A percentile compares a stretch with the other conserved stretches of the same genome.
phyloP scores from a whole-genome alignment of 176 grass and related monocot genomes.

The Cenchrus purpureus region DNA sequence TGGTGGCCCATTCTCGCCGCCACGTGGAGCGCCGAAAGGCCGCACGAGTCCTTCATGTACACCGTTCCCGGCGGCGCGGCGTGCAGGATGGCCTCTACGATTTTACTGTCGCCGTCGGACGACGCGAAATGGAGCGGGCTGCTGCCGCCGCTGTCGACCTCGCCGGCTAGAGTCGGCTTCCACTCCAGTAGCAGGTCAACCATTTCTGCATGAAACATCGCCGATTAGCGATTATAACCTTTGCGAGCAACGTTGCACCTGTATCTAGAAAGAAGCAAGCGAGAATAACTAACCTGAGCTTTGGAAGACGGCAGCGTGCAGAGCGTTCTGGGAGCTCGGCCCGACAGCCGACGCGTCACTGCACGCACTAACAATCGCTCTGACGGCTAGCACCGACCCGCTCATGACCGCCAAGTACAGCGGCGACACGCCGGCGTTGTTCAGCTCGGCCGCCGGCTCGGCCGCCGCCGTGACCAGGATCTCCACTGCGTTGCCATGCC shows the following conservation, averaged over 20 bases:
- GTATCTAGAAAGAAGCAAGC: too few relatives aligned
- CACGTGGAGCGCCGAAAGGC: slow-evolving; percentile 26
- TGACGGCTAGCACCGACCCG: neutral
- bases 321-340: neutral
- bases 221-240: too few relatives aligned
- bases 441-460: neutral
- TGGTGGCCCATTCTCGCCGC: slow-evolving; percentile 40
- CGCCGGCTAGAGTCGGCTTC: neutral
- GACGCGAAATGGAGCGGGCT: slow-evolving; percentile 35
- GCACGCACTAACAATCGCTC: neutral
- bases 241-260: too few relatives aligned
- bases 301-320: slow-evolving; percentile 20
- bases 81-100: neutral
- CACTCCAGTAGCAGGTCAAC: neutral
- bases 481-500: neutral
- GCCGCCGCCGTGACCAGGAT: neutral
- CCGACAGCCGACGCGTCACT: neutral
- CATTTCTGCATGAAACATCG: slow-evolving; percentile 7
- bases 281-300: neutral
- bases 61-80: neutral
- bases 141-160: slow-evolving; percentile 9
- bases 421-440: slow-evolving; percentile 1
- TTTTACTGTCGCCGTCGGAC: neutral
- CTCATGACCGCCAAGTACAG: slow-evolving; percentile 8
- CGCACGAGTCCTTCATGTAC: neutral